Evolutionary conservation across 2,329 filamentous ascomycete species (phyloP).

Genomic region (Neonectria magnoliae): DNA sequence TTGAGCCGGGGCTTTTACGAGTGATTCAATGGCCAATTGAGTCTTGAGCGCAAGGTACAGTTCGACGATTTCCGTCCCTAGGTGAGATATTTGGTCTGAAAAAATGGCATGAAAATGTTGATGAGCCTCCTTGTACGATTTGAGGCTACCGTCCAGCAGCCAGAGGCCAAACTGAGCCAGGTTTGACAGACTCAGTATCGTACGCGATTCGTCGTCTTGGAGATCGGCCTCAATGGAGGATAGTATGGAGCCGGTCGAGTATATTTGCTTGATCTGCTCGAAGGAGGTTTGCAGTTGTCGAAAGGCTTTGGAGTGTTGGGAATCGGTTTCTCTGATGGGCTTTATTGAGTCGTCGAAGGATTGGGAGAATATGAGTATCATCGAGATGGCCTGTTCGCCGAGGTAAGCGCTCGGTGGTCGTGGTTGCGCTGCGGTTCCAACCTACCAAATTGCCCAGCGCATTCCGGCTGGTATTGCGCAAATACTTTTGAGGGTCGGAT

Average conservation of each 20-base stretch:
- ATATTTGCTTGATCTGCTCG: constrained; percentile 48
- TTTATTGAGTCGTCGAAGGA: constrained; percentile 50
- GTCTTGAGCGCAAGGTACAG: constrained; percentile 60
- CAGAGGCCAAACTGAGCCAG: constrained; percentile 58
- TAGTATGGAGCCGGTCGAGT: constrained; percentile 46
- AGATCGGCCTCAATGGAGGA: constrained; percentile 48
- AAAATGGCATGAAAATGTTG: constrained; percentile 58
- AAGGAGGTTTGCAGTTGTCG: constrained; percentile 46
- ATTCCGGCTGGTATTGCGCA: constrained; percentile 51
- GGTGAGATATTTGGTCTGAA: constrained; percentile 56
- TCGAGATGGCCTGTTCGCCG: constrained; percentile 49
- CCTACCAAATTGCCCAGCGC: constrained; percentile 55
- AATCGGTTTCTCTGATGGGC: constrained; percentile 46
- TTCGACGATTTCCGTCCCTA: constrained; percentile 54
- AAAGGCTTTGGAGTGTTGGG: constrained; percentile 48
- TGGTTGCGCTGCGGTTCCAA: constrained; percentile 25
- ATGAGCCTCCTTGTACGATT: constrained; percentile 55
- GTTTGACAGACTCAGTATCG: constrained; percentile 58
- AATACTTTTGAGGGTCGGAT: constrained; percentile 50
- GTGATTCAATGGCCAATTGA: constrained; percentile 62
- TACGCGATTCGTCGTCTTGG: constrained; percentile 45
- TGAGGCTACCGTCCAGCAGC: constrained; percentile 50
- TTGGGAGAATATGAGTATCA: constrained; percentile 51
- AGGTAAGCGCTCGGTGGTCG: constrained; percentile 26
- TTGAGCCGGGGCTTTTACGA: constrained; percentile 61